phyloP scores from a whole-genome alignment of 148 eudicot species.

The Chenopodium album region DNA sequence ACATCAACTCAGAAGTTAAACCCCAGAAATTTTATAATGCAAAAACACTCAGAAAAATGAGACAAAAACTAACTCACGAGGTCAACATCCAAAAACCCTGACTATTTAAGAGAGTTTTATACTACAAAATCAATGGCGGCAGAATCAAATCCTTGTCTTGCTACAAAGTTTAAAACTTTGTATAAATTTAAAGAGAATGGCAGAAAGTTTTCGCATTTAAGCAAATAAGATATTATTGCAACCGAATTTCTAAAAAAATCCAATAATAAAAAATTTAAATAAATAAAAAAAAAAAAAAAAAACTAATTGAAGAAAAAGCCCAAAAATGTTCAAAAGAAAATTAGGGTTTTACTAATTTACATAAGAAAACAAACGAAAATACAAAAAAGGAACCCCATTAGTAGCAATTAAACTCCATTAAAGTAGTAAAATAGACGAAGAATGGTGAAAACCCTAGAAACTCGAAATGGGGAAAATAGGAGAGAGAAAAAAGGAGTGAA shows the following conservation, averaged over 20 bases:
- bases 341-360: slow-evolving; percentile 13
- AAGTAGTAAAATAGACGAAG: neutral
- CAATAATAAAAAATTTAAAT: too few relatives aligned
- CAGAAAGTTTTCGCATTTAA: neutral
- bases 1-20: neutral
- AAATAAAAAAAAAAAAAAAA: neutral
- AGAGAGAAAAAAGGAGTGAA: neutral
- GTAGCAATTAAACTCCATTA: neutral
- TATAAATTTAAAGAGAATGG: neutral
- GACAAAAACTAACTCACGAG: neutral
- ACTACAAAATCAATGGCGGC: neutral
- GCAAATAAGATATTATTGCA: too few relatives aligned
- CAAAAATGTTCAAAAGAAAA: neutral
- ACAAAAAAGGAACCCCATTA: neutral
- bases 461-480: neutral
- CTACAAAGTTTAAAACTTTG: neutral
- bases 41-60: too few relatives aligned
- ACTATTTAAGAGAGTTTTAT: neutral
- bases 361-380: neutral
- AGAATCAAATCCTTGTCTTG: neutral
- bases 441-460: neutral
- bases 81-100: neutral
- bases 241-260: too few relatives aligned
- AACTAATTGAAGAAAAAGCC: neutral
- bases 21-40: neutral